phyloP scores from a whole-genome alignment of 495 filamentous ascomycete genomes.

The Aspergillus bridgeri region DNA sequence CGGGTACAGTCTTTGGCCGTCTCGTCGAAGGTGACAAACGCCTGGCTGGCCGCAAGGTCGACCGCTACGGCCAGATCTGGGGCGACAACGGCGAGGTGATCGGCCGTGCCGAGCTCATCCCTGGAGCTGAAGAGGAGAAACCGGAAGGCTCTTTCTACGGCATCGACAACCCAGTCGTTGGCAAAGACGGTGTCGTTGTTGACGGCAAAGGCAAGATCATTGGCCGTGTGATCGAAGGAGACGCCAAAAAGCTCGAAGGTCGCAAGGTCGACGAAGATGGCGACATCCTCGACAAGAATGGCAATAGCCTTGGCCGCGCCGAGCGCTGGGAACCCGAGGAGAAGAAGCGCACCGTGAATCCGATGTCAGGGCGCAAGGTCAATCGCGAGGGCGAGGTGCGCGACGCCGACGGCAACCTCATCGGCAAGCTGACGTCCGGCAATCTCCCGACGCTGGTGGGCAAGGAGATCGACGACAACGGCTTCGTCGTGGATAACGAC shows the following conservation, averaged over 20 bases:
- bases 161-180: constrained; percentile 67
- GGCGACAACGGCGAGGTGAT: constrained; percentile 77
- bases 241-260: constrained; percentile 66
- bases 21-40: constrained; percentile 70
- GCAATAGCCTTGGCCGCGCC: constrained; percentile 76
- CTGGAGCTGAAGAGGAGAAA: constrained; percentile 63
- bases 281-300: constrained; percentile 76
- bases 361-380: constrained; percentile 74
- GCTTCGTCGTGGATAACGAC: constrained; percentile 78
- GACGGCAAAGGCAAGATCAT: constrained; percentile 62
- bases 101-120: constrained; percentile 73
- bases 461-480: constrained; percentile 81
- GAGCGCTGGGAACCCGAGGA: constrained; percentile 79
- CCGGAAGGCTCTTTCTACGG: constrained; percentile 79
- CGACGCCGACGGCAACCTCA: constrained; percentile 74
- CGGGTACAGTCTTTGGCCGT: constrained; percentile 71
- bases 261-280: constrained; percentile 80
- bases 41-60: constrained; percentile 76
- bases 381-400: constrained; percentile 81
- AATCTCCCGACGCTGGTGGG: constrained; percentile 67
- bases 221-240: constrained; percentile 70
- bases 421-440: constrained; percentile 75
- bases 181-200: constrained; percentile 71
- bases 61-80: constrained; percentile 77
- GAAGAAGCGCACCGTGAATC: constrained; percentile 61